phyloP scores from a whole-genome alignment of 1,284 basidiomycete species.

The Austroboletus novae-zelandiae region DNA sequence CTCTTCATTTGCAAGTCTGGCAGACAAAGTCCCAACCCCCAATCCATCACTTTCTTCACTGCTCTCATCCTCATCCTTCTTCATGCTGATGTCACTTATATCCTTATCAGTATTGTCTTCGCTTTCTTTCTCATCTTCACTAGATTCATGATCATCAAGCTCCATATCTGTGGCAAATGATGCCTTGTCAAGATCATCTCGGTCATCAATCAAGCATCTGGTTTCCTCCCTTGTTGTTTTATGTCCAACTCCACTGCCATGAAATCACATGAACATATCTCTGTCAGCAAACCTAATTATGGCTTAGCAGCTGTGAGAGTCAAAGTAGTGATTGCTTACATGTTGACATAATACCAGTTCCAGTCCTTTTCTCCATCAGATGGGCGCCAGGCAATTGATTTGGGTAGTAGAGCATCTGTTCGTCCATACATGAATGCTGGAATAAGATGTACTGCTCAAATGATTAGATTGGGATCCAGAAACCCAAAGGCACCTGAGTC shows the following conservation, averaged over 20 bases:
- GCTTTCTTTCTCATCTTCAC: too few relatives aligned
- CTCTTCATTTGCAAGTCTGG: too few relatives aligned
- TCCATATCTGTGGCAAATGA: too few relatives aligned
- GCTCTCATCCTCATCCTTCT: too few relatives aligned
- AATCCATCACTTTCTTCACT: too few relatives aligned
- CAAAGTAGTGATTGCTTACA: background rate
- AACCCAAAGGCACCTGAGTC: background rate
- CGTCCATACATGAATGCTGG: background rate
- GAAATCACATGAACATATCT: background rate
- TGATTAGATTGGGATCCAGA: background rate
- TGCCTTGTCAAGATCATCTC: background rate
- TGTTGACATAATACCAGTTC: background rate
- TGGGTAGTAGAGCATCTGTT: background rate
- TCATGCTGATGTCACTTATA: too few relatives aligned
- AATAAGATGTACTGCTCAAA: background rate
- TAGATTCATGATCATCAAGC: too few relatives aligned
- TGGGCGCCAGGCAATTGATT: background rate
- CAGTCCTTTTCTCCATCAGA: background rate
- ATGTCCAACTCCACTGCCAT: background rate
- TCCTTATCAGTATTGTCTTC: too few relatives aligned
- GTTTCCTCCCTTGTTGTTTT: background rate
- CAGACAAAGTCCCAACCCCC: too few relatives aligned
- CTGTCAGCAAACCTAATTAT: background rate
- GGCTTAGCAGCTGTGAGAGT: background rate
- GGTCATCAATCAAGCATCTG: background rate